Evolutionary conservation across 345 rosid species (phyloP).

Genomic region (Sisymbrium altissimum): DNA sequence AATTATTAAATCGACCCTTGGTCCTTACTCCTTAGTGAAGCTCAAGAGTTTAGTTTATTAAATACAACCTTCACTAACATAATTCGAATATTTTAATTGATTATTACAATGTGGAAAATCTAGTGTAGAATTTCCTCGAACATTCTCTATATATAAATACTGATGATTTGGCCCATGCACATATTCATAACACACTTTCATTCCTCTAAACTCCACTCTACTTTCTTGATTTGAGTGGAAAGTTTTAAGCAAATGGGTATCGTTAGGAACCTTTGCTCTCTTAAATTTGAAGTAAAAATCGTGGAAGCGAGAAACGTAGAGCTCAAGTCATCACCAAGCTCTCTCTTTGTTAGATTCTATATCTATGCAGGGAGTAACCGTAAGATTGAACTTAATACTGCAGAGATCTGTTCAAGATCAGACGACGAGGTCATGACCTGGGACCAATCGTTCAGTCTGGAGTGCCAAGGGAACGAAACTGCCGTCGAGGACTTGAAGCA

Average conservation of each 20-base stretch:
- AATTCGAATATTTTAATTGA: conserved; percentile 1
- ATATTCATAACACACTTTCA: conserved; percentile 21
- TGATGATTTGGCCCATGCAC: conserved; percentile 14
- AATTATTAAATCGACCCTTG: conserved; percentile 22
- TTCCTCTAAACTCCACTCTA: neutral
- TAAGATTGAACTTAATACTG: conserved; percentile 47
- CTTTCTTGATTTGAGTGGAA: neutral
- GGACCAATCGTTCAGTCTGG: conserved; percentile 58
- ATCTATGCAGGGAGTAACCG: conserved; percentile 52
- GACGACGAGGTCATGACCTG: conserved; percentile 28
- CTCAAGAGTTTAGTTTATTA: conserved; percentile 18
- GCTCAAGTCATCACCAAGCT: conserved; percentile 26
- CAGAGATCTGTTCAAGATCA: conserved; percentile 39
- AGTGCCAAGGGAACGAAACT: conserved; percentile 54
- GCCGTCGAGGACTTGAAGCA: conserved; percentile 44
- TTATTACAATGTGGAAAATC: conserved; percentile 17
- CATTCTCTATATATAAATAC: conserved; percentile 11
- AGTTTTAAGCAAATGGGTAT: conserved; percentile 30
- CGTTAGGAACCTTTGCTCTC: conserved; percentile 25
- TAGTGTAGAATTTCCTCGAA: conserved; percentile 9
- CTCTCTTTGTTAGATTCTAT: conserved; percentile 61
- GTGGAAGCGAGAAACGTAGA: conserved; percentile 61
- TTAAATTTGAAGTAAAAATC: conserved; percentile 51
- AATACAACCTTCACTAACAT: conserved; percentile 22
- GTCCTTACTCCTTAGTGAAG: conserved; percentile 21